These are phyloP conservation scores for Rosellinia necatrix DNA, from an alignment of 2,329 filamentous ascomycete genomes.

Conservation along the genomic window DNA sequence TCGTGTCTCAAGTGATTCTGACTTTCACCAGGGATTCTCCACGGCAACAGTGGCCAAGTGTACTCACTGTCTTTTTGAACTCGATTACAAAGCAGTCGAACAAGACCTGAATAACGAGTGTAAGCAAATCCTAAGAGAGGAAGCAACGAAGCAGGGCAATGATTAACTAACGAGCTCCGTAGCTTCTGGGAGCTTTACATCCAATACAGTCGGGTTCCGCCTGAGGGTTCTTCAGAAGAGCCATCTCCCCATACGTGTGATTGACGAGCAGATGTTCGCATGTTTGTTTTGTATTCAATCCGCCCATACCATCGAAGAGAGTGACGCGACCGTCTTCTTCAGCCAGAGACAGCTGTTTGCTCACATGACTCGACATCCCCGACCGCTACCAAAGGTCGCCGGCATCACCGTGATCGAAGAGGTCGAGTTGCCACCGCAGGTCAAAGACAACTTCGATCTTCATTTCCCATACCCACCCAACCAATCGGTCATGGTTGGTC, in stretches of 20 bases:
- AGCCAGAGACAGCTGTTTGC: conserved; percentile 56
- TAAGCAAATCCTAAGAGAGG: conserved; percentile 44
- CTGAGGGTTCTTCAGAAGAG: conserved; percentile 61
- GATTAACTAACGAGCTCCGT: conserved; percentile 22
- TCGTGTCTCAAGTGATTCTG: conserved; percentile 8
- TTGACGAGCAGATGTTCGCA: conserved; percentile 59
- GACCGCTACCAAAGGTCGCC: conserved; percentile 54
- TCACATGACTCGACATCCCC: conserved; percentile 58
- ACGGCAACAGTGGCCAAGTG: conserved; percentile 55
- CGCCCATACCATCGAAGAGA: conserved; percentile 56
- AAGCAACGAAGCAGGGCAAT: too few species aligned
- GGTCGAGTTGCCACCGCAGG: conserved; percentile 45
- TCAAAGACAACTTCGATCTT: conserved; percentile 58
- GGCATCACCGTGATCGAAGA: conserved; percentile 56
- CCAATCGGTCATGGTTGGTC: conserved; percentile 49
- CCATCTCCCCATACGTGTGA: conserved; percentile 54
- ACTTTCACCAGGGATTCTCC: conserved; percentile 46
- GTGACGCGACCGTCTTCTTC: conserved; percentile 63
- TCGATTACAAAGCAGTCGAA: conserved; percentile 58
- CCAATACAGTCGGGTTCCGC: conserved; percentile 54
- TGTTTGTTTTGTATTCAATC: conserved; percentile 59
- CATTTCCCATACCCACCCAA: conserved; percentile 50
- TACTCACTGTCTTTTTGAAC: conserved; percentile 57
- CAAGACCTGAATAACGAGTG: conserved; percentile 54
- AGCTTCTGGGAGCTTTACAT: conserved; percentile 54